Evolutionary conservation across 1,139 yeast species (phyloP).

Genomic region (Magnusiomyces ingens): DNA sequence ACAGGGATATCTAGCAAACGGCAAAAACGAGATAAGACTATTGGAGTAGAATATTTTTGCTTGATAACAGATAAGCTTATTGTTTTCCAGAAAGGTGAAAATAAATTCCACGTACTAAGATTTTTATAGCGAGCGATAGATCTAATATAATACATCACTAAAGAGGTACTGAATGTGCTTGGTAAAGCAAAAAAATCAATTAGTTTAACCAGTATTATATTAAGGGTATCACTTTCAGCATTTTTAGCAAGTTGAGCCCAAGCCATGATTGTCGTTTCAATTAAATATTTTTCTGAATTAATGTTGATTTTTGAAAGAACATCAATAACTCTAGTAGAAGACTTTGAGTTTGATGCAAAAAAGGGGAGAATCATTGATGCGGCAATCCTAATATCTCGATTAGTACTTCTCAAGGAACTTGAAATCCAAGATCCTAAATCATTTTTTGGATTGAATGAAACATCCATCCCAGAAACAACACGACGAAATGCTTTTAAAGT

Average conservation of each 20-base stretch:
- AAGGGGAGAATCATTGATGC: constrained; percentile 22
- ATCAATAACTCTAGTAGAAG: constrained; percentile 3
- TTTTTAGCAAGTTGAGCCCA: constrained; percentile 56
- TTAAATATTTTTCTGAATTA: constrained; percentile 36
- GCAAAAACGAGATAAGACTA: constrained; percentile 53
- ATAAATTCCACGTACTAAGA: constrained; percentile 45
- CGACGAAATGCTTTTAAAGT: constrained; percentile 19
- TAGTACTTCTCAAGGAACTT: constrained; percentile 24
- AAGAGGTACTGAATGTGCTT: constrained; percentile 55
- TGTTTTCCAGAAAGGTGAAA: constrained; percentile 73
- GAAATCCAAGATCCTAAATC: constrained; percentile 27
- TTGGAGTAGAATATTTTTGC: constrained; percentile 42
- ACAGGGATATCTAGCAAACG: constrained; percentile 58
- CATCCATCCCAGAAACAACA: constrained; percentile 18
- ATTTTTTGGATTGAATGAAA: constrained; percentile 18
- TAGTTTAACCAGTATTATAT: constrained; percentile 51
- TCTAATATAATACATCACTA: constrained; percentile 54
- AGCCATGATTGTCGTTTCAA: constrained; percentile 56
- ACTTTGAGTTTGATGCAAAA: constrained; percentile 16
- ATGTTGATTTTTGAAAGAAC: constrained; percentile 31
- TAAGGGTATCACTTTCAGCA: constrained; percentile 56
- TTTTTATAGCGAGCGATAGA: constrained; percentile 39
- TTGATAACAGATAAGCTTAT: constrained; percentile 62
- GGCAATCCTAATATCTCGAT: constrained; percentile 25
- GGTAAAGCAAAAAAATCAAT: constrained; percentile 54